These are phyloP conservation scores for Leccinum broughii DNA, from an alignment of 768 basidiomycete genomes.

Conservation along the genomic window DNA sequence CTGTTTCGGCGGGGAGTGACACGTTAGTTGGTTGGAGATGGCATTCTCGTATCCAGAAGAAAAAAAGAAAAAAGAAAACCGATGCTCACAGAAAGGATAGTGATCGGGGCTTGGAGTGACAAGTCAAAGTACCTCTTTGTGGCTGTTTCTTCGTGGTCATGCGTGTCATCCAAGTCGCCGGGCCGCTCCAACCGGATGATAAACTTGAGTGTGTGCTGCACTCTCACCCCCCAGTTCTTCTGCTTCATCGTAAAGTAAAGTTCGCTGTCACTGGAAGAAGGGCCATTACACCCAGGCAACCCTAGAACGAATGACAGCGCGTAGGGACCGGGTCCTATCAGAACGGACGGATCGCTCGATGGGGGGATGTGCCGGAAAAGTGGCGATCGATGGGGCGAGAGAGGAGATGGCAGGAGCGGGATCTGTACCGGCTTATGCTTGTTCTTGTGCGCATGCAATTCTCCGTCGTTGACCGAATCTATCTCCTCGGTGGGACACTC, in stretches of 20 bases:
- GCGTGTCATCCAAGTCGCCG: slow-evolving; percentile 63
- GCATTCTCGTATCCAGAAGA: not conserved
- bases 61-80: not conserved
- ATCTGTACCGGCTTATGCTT: slow-evolving; percentile 5
- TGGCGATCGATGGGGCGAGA: slow-evolving; percentile 32
- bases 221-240: slow-evolving; percentile 64
- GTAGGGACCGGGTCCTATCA: slow-evolving; percentile 31
- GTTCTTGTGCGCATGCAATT: slow-evolving; percentile 5
- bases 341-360: slow-evolving; percentile 21
- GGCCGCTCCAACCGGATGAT: slow-evolving; percentile 73
- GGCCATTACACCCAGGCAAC: slow-evolving; percentile 19
- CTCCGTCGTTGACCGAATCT: slow-evolving; percentile 2
- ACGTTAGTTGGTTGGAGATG: not conserved
- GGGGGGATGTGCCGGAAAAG: slow-evolving; percentile 18
- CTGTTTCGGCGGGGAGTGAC: slow-evolving; percentile 34
- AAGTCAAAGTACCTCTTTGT: slow-evolving; percentile 85
- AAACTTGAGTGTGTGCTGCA: slow-evolving; percentile 79
- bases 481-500: slow-evolving; percentile 15
- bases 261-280: slow-evolving; percentile 16
- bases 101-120: slow-evolving; percentile 81
- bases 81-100: slow-evolving; percentile 78
- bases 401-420: slow-evolving; percentile 30
- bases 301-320: slow-evolving; percentile 14
- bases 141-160: slow-evolving; percentile 60
- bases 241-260: slow-evolving; percentile 75